A percentile compares a stretch with the other conserved stretches of the same genome.
Conservation (phyloP, 305 asterid genomes). For the Fraxinus nigra region DNA sequence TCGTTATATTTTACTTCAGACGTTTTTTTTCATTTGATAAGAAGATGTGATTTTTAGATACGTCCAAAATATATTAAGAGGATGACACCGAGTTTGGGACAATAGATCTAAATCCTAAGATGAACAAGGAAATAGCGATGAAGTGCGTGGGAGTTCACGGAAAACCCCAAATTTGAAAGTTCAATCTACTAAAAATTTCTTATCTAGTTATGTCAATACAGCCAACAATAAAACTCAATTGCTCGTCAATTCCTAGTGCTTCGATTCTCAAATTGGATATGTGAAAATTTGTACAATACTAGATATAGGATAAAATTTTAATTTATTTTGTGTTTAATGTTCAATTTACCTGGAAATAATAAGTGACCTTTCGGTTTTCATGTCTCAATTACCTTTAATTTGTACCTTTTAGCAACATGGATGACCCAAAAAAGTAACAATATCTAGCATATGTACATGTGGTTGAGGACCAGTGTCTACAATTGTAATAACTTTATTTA, state of each 20-base stretch:
- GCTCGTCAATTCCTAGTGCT: not conserved
- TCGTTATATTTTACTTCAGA: not conserved
- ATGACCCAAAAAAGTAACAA: not conserved
- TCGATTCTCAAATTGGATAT: not conserved
- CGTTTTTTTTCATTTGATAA: not conserved
- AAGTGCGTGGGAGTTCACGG: not conserved
- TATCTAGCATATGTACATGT: not conserved
- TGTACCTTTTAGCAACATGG: not conserved
- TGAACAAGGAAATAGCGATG: not conserved
- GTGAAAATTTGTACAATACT: not conserved
- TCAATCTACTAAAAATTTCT: not conserved
- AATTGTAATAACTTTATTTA: no score
- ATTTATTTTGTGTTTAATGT: no score
- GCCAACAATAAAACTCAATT: not conserved
- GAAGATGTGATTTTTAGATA: not conserved
- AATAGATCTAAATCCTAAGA: not conserved
- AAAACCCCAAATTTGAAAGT: not conserved
- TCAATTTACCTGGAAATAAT: not conserved
- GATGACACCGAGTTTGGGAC: not conserved
- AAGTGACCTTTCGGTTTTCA: not conserved
- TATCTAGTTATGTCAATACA: not conserved
- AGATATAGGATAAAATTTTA: not conserved
- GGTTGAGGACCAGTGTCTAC: not conserved
- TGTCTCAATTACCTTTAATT: not conserved
- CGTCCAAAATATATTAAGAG: not conserved